Evolutionary conservation across 75 land plant species (phyloP).

Genomic region (Picea sitchensis): DNA sequence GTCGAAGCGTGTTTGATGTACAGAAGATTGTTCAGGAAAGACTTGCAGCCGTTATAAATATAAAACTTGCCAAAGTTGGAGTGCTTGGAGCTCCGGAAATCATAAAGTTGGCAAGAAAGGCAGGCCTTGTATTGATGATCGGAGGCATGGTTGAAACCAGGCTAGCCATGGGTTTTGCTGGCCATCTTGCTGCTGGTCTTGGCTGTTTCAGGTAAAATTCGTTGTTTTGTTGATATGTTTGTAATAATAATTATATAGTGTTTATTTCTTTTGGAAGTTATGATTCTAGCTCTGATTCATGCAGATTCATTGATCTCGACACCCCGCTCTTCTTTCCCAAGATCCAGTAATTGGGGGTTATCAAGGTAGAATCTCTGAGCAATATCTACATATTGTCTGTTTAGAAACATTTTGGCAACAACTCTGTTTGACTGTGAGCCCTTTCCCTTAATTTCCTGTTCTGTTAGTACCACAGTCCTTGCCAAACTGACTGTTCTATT

Average conservation of each 20-base stretch:
- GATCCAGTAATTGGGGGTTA: constrained; percentile 88
- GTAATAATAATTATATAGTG: neutral
- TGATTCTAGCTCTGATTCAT: neutral
- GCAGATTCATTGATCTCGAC: constrained; percentile 77
- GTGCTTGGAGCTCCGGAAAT: constrained; percentile 74
- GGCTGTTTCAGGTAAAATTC: constrained; percentile 63
- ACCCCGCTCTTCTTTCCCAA: constrained; percentile 67
- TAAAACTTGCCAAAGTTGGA: constrained; percentile 79
- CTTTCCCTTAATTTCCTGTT: neutral
- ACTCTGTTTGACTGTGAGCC: neutral
- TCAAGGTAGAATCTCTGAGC: constrained; percentile 42
- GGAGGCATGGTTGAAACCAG: constrained; percentile 95
- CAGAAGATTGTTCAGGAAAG: constrained; percentile 46
- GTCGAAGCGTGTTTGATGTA: constrained; percentile 64
- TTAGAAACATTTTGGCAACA: neutral
- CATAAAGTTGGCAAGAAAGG: constrained; percentile 44
- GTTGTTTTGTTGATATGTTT: neutral
- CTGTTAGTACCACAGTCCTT: neutral
- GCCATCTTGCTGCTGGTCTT: constrained; percentile 84
- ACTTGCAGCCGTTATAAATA: constrained; percentile 76
- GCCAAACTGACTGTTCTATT: neutral
- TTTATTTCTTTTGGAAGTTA: neutral
- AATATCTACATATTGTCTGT: neutral
- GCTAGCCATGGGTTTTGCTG: constrained; percentile 89
- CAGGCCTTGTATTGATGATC: constrained; percentile 66